Evolutionary conservation across 176 grass and related monocot genomes (phyloP).

Genomic region (Hyparrhenia diplandra): DNA sequence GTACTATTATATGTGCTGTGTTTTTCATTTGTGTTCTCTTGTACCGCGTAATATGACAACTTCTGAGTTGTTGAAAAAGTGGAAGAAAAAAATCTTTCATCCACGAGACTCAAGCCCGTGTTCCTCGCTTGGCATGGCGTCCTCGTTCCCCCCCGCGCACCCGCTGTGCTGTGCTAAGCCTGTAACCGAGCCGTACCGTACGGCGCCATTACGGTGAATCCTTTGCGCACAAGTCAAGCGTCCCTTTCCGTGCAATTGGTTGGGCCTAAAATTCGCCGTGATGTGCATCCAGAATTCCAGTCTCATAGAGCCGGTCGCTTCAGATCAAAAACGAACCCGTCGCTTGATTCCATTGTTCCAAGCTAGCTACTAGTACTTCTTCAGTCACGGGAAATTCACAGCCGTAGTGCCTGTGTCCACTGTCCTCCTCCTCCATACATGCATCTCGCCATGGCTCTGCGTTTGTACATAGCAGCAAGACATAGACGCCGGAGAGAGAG

Average conservation of each 20-base stretch:
- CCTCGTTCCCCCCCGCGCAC: too few relatives aligned
- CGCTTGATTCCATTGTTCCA: too few relatives aligned
- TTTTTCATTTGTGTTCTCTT: too few relatives aligned
- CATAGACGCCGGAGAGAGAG: not conserved
- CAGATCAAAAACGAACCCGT: not conserved
- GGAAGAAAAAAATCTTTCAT: too few relatives aligned
- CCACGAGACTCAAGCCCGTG: not conserved
- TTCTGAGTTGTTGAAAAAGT: too few relatives aligned
- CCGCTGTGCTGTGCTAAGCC: not conserved
- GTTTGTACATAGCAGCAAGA: not conserved
- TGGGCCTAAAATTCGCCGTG: not conserved
- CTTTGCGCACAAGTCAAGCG: constrained; percentile 30
- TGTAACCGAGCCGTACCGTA: not conserved
- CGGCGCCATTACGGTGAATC: constrained; percentile 16
- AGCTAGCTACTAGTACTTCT: not conserved
- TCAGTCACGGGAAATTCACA: not conserved
- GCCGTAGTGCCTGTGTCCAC: not conserved
- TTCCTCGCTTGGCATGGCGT: too few relatives aligned
- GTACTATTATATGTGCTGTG: too few relatives aligned
- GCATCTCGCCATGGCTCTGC: not conserved
- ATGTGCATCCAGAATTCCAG: not conserved
- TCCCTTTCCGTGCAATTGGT: constrained; percentile 27
- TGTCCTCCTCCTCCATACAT: too few relatives aligned
- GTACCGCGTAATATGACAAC: too few relatives aligned
- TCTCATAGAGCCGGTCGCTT: not conserved